Conservation (phyloP, 306 rosid genomes). For the Fagus crenata region DNA sequence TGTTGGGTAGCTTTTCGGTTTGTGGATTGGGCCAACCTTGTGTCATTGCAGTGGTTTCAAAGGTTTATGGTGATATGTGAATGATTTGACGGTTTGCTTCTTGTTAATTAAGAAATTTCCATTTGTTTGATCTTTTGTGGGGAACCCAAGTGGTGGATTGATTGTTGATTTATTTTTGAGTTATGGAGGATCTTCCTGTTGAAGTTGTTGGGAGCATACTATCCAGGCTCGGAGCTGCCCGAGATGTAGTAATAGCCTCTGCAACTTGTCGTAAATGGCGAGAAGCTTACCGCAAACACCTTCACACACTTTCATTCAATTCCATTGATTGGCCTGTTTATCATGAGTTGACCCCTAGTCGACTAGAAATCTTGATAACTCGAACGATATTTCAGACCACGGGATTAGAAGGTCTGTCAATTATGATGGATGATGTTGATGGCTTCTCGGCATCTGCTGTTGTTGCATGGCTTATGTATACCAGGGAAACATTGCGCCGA, state of each 20-base stretch:
- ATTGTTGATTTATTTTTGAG: neutral
- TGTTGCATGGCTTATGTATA: slow-evolving; percentile 85
- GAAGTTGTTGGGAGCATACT: slow-evolving; percentile 84
- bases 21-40: neutral
- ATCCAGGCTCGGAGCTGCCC: slow-evolving; percentile 67
- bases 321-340: slow-evolving; percentile 64
- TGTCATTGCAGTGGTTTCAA: neutral
- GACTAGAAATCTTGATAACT: slow-evolving; percentile 72
- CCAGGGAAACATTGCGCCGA: slow-evolving; percentile 53
- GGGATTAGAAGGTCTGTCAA: slow-evolving; percentile 57
- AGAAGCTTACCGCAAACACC: slow-evolving; percentile 61
- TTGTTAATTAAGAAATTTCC: slow-evolving; percentile 6
- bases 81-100: neutral
- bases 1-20: neutral
- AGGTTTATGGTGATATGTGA: neutral
- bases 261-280: slow-evolving; percentile 80
- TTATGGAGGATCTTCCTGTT: slow-evolving; percentile 79
- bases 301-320: slow-evolving; percentile 67
- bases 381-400: slow-evolving; percentile 81
- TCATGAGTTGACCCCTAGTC: slow-evolving; percentile 50
- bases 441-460: slow-evolving; percentile 71
- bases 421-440: slow-evolving; percentile 72
- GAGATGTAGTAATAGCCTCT: slow-evolving; percentile 76
- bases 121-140: slow-evolving; percentile 5
- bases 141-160: neutral